These are phyloP conservation scores for Salvia splendens DNA, from an alignment of 257 asterid species.

Conservation along the genomic window DNA sequence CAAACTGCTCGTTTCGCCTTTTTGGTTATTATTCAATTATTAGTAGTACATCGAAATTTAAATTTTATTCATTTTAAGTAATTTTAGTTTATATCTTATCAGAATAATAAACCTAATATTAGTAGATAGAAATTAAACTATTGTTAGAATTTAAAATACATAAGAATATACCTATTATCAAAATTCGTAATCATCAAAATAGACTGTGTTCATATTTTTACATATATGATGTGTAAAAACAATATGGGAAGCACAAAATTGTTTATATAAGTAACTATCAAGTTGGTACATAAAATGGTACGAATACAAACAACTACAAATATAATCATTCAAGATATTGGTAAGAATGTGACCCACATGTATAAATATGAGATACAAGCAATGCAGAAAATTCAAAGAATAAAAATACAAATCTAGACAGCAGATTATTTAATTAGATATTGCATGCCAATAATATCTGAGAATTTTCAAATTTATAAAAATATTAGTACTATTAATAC, in stretches of 20 bases:
- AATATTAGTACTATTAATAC: no score
- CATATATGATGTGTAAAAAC: no score
- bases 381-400: background rate
- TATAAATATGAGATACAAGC: background rate
- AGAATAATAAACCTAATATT: no score
- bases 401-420: constrained; percentile 16
- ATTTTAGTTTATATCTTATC: no score
- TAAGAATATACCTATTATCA: no score
- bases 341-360: background rate
- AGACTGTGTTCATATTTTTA: no score
- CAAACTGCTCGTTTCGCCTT: background rate
- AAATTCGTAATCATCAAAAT: no score
- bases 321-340: constrained; percentile 25
- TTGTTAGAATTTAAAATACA: no score
- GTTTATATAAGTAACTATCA: background rate
- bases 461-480: no score
- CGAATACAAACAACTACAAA: background rate
- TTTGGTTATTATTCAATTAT: background rate
- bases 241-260: no score
- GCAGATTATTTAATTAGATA: no score
- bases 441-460: background rate
- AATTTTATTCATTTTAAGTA: background rate
- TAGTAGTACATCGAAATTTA: background rate
- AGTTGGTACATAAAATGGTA: background rate
- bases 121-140: no score